phyloP scores from a whole-genome alignment of 345 rosid genomes.

The Populus alba region DNA sequence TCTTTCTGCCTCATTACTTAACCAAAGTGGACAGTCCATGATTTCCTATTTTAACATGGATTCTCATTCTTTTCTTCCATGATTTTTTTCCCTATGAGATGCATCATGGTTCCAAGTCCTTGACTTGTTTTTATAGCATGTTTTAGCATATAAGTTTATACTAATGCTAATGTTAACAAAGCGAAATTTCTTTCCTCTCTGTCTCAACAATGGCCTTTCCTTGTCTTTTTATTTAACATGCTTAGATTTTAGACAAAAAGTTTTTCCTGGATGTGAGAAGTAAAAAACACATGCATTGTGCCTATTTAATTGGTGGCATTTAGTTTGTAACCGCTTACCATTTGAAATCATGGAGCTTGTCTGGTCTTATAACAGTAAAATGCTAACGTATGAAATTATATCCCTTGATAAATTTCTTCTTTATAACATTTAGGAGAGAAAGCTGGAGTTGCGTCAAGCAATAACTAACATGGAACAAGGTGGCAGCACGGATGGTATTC shows the following conservation, averaged over 20 bases:
- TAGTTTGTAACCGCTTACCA: too few species aligned
- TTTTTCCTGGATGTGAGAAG: too few species aligned
- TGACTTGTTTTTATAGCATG: not conserved
- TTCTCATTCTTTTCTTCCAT: not conserved
- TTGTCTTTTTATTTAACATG: not conserved
- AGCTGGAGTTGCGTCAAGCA: conserved; percentile 80
- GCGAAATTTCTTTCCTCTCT: too few species aligned
- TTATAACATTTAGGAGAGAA: conserved; percentile 56
- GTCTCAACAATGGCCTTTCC: not conserved
- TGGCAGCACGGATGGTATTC: conserved; percentile 94
- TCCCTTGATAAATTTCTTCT: not conserved
- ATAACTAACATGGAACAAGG: conserved; percentile 85
- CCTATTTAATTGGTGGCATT: not conserved
- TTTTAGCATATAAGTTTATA: not conserved
- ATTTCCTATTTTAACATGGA: not conserved
- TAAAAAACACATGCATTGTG: too few species aligned
- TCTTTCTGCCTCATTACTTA: not conserved
- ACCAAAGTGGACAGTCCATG: not conserved
- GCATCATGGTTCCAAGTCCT: not conserved
- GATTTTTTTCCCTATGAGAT: not conserved
- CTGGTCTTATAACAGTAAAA: not conserved
- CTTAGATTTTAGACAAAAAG: not conserved
- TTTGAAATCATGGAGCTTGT: not conserved
- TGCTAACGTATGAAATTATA: not conserved
- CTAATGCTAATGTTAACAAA: too few species aligned